Evolutionary conservation across 306 rosid species (phyloP).

Genomic region (Vigna nakashimae): DNA sequence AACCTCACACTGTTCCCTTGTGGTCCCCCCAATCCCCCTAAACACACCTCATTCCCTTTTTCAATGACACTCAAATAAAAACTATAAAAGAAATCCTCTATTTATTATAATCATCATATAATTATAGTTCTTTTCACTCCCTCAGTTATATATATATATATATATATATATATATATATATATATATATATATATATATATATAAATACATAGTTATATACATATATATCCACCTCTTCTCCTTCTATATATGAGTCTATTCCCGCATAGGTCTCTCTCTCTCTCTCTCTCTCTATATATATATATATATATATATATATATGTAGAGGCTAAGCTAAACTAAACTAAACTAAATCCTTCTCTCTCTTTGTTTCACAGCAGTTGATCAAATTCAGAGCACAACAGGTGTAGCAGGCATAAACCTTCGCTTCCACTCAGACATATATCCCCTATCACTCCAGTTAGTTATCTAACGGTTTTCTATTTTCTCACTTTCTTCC

Average conservation of each 20-base stretch:
- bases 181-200: not conserved
- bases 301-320: conserved; percentile 42
- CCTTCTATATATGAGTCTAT: conserved; percentile 25
- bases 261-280: conserved; percentile 42
- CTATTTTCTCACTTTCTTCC: conserved; percentile 32
- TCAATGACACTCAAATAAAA: not conserved
- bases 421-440: conserved; percentile 39
- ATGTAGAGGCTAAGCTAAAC: conserved; percentile 39
- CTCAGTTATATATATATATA: not conserved
- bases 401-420: conserved; percentile 18
- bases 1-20: conserved; percentile 17
- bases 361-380: not conserved
- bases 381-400: conserved; percentile 40
- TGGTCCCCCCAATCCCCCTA: conserved; percentile 41
- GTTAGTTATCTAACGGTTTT: conserved; percentile 75
- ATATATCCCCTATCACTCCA: conserved; percentile 31
- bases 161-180: not conserved
- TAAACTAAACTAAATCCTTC: not conserved
- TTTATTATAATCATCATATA: not conserved
- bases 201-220: conserved; percentile 16
- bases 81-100: not conserved
- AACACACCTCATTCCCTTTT: conserved; percentile 27
- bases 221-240: not conserved
- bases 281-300: too few relatives aligned
- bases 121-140: not conserved